Evolutionary conservation across 2,329 filamentous ascomycete species (phyloP), one percentile per base, ranked within the genome.

Genomic region (Xylariaceae sp.): DNA sequence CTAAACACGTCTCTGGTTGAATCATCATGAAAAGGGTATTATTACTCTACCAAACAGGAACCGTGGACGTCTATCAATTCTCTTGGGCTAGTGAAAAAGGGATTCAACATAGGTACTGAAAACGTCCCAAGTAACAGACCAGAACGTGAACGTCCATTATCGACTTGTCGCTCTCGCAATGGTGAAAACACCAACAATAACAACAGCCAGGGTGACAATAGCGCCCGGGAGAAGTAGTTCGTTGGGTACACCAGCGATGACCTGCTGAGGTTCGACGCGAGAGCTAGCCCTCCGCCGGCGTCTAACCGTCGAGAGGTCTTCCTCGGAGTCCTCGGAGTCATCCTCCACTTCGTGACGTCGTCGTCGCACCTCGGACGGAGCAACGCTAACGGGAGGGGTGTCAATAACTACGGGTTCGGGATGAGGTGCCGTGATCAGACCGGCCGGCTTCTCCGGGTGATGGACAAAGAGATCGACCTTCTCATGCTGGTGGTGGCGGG

Each of bases 381-480:
- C 74, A 4, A 78, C 78, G 23, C 80, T 82, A 7, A 75, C 72
- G 23, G 79, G 77, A 13, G 81, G 82, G 0, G 80, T 82, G 44
- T 74, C 69, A 9, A 15, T n/a, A 11, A 77, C 66, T 1, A 71
- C 67, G 0, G 70, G 69, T 23, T 80, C 75, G 2, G 77, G 74
- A 18, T 74, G 70, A 23, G 79, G 81, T 9, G 86, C 74, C 0
- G 84, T 82, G 1, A 82, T 78, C 8, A 85, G 78, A n/a, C 92
- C 82, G 0, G 92, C 89, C n/a, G 93, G 86, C 76, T 94, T 88
- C 64, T 92, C 86, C 0, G 93, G 92, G 69, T 99, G 89, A 73
- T 99, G 94, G 10, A 97, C 92, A 69, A 96, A 97, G 13, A 99
- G 82, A 70, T 99, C 94, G 17, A 99, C 94, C 81, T 99, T 99